These are phyloP conservation scores for Ilex paraguariensis DNA, from an alignment of 305 asterid genomes.

Conservation along the genomic window DNA sequence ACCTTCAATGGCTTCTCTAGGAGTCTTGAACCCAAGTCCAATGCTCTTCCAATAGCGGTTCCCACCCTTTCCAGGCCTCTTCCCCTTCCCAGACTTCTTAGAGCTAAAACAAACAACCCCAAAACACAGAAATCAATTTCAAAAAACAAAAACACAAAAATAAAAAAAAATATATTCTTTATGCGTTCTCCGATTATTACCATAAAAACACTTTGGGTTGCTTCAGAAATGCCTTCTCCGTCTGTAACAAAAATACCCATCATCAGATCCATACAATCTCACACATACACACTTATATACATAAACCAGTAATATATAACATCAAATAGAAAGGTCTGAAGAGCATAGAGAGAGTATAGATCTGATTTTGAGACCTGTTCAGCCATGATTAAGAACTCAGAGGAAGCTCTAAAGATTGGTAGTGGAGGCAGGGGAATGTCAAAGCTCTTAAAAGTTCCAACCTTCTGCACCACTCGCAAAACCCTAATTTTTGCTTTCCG, in stretches of 20 bases:
- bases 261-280: background rate
- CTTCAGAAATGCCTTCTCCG: slow-evolving; percentile 44
- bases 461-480: too few relatives aligned
- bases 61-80: slow-evolving; percentile 39
- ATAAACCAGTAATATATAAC: background rate
- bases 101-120: slow-evolving; percentile 13
- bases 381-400: too few relatives aligned
- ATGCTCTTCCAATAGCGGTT: slow-evolving; percentile 34
- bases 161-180: too few relatives aligned
- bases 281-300: too few relatives aligned
- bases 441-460: too few relatives aligned
- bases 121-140: background rate
- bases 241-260: slow-evolving; percentile 16
- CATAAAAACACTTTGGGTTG: slow-evolving; percentile 39
- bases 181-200: slow-evolving; percentile 11
- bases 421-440: too few relatives aligned
- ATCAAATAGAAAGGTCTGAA: too few relatives aligned
- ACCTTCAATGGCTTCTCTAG: slow-evolving; percentile 34
- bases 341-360: too few relatives aligned
- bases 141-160: background rate
- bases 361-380: too few relatives aligned
- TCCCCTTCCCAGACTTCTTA: slow-evolving; percentile 39
- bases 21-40: slow-evolving; percentile 36
- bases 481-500: too few relatives aligned
- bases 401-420: too few relatives aligned